Evolutionary conservation across 2,329 filamentous ascomycete species (phyloP).

Genomic region (Fusarium sp.): DNA sequence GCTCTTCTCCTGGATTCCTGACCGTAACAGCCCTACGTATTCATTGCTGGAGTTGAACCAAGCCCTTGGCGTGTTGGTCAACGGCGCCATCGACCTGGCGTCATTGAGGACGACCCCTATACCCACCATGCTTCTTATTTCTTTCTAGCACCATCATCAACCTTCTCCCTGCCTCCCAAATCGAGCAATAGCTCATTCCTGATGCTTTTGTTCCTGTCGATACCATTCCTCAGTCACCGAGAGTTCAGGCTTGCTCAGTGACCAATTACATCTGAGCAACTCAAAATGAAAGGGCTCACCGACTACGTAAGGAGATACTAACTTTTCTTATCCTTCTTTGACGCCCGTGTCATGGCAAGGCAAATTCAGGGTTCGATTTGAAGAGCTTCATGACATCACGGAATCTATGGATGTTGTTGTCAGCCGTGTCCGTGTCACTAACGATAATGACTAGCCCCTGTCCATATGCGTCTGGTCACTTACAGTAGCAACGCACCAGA

Average conservation of each 20-base stretch:
- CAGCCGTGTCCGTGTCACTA: slow-evolving; percentile 11
- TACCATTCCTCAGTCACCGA: slow-evolving; percentile 30
- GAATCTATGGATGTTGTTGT: slow-evolving; percentile 18
- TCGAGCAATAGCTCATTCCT: slow-evolving; percentile 26
- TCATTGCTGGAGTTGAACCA: slow-evolving; percentile 9
- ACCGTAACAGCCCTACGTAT: slow-evolving; percentile 20
- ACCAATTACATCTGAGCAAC: slow-evolving; percentile 8
- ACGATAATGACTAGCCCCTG: slow-evolving; percentile 12
- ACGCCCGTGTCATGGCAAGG: slow-evolving; percentile 7
- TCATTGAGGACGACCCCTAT: slow-evolving; percentile 27
- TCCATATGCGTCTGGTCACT: no score
- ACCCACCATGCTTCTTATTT: slow-evolving; percentile 35
- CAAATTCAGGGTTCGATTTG: slow-evolving; percentile 12
- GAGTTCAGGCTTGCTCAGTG: slow-evolving; percentile 3
- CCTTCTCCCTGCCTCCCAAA: slow-evolving; percentile 25
- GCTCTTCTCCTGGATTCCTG: no score
- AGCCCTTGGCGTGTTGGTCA: slow-evolving; percentile 30
- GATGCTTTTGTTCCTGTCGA: slow-evolving; percentile 31
- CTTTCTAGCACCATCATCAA: slow-evolving; percentile 29
- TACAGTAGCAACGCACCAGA: slow-evolving; percentile 25
- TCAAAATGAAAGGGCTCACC: slow-evolving; percentile 12
- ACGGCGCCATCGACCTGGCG: slow-evolving; percentile 31
- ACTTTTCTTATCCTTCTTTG: slow-evolving; percentile 4
- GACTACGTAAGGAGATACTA: neutral
- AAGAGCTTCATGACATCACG: slow-evolving; percentile 23